Evolutionary conservation across 2,329 filamentous ascomycete genomes (phyloP).

Genomic region (Colletotrichum orchidophilum): DNA sequence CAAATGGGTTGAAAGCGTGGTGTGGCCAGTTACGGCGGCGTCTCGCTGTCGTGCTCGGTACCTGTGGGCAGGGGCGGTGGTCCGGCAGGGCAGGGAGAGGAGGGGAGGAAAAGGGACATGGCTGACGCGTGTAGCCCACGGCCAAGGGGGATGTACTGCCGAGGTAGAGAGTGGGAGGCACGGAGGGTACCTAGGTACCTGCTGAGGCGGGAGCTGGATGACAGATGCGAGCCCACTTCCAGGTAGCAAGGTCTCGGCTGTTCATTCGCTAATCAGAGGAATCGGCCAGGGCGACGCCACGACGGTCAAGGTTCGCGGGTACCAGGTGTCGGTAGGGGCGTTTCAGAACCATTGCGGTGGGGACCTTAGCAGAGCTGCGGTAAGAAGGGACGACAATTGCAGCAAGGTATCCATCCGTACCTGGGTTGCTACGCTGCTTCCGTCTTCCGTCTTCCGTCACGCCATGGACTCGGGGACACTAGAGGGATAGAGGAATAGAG

Average conservation of each 20-base stretch:
- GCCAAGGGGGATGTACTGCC: neutral
- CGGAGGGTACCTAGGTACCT: neutral
- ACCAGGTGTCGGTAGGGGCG: conserved; percentile 17
- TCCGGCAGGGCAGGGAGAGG: neutral
- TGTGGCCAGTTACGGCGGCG: too few species aligned
- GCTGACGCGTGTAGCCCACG: neutral
- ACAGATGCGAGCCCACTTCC: neutral
- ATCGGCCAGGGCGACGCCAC: conserved; percentile 22
- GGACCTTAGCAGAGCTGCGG: conserved; percentile 14
- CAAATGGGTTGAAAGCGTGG: too few species aligned
- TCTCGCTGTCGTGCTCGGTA: neutral
- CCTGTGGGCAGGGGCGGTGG: neutral
- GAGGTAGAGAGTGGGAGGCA: neutral
- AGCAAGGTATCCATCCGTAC: too few species aligned
- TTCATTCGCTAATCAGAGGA: conserved; percentile 26
- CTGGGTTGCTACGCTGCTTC: too few species aligned
- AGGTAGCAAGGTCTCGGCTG: conserved; percentile 2
- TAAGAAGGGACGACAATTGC: conserved; percentile 25
- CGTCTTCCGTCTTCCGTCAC: neutral
- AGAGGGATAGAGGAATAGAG: neutral
- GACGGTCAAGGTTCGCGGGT: conserved; percentile 21
- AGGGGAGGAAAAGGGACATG: neutral
- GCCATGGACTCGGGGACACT: neutral
- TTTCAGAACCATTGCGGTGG: conserved; percentile 31
- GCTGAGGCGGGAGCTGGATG: neutral